A percentile compares a stretch with the other conserved stretches of the same genome.
These are phyloP conservation scores for Penicillium paneum DNA, from an alignment of 2,329 filamentous ascomycete genomes.

Conservation along the genomic window DNA sequence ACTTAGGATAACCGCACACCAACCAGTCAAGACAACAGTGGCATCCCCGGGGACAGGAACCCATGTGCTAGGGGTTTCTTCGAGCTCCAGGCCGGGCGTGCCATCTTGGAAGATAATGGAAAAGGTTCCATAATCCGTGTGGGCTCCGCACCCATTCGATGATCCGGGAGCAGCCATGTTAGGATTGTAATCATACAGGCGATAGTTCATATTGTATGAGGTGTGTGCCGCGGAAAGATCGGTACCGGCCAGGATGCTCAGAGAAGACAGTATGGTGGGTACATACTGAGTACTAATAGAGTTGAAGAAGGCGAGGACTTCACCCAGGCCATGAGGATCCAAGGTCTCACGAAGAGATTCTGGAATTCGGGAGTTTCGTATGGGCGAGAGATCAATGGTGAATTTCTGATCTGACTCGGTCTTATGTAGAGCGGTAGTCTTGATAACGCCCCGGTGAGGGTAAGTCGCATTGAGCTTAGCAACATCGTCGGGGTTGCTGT, in stretches of 20 bases:
- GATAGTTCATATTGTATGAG: neutral
- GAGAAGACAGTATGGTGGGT: slow-evolving; percentile 2
- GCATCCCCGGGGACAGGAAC: neutral
- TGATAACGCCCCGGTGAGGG: neutral
- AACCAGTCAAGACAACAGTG: slow-evolving; percentile 6
- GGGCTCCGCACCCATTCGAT: slow-evolving; percentile 2
- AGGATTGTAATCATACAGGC: slow-evolving; percentile 6
- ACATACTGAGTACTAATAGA: neutral
- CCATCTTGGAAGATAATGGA: slow-evolving; percentile 10
- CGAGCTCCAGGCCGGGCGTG: slow-evolving; percentile 4
- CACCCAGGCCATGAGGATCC: neutral
- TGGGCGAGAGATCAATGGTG: slow-evolving; percentile 5
- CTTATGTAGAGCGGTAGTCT: neutral
- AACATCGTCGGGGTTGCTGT: neutral
- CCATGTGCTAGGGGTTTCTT: neutral
- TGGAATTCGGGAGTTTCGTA: neutral
- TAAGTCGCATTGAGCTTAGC: slow-evolving; percentile 1
- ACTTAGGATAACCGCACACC: slow-evolving; percentile 5
- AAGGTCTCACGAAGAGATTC: neutral
- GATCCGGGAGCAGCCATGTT: neutral
- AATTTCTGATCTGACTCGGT: slow-evolving; percentile 4
- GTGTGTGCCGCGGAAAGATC: slow-evolving; percentile 3
- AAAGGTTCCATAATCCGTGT: slow-evolving; percentile 6
- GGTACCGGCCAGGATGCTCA: slow-evolving; percentile 1
- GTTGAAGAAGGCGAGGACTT: neutral